Base-by-base conservation (phyloP, 2,329 filamentous ascomycete genomes). In the Periconia digitata region DNA sequence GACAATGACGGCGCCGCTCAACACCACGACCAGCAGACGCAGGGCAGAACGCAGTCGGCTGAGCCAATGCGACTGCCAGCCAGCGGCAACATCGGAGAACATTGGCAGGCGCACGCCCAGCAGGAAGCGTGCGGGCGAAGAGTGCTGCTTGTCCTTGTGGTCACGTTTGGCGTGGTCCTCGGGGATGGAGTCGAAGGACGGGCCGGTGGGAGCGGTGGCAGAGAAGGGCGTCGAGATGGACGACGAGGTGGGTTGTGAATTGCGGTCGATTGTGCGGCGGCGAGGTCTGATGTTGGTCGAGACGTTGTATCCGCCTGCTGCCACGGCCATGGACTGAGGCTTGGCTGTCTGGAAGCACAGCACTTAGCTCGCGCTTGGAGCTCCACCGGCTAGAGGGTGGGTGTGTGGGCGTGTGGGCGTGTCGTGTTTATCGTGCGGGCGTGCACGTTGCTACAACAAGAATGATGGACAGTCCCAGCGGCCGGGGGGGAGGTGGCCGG, bases 21-120 rank as follows among this genome's bases (percentile, higher is more conserved):
- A 63, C 13, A 69, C 63, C 37, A 70, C 65, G 58, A 69, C 66
- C 48, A 69, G 59, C 32, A 70, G 60, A 43, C 68, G 67, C 21
- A 71, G 63, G 51, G 60, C 62, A 38, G 66, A 71, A 43, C 67
- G 65, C 47, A 69, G 50, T 43, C 63, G 60, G 44, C 62, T 67
- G 51, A 69, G 65, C 67, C 66, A 69, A 47, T 66, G 65, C 47
- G 65, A 60, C 36, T 62, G 56, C 47, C 59, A 56, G 46, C 55
- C 53, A 44, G 56, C 54, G 53, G 54, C 47, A 52, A 62, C 45
- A 39, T 69, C 63, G 52, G 62, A 55, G 53, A 40, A 43, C 56
- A 57, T 56, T 45, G 58, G 57, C 65, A 67, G 66, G 51, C 46
- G 54, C 46, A 58, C 55, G 56, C 53, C 52, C 52, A 59, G 50